Percentiles rank a stretch among this genome's conserved stretches.
Evolutionary conservation across 2,329 filamentous ascomycete species (phyloP).

Genomic region (Aspergillus sp.): DNA sequence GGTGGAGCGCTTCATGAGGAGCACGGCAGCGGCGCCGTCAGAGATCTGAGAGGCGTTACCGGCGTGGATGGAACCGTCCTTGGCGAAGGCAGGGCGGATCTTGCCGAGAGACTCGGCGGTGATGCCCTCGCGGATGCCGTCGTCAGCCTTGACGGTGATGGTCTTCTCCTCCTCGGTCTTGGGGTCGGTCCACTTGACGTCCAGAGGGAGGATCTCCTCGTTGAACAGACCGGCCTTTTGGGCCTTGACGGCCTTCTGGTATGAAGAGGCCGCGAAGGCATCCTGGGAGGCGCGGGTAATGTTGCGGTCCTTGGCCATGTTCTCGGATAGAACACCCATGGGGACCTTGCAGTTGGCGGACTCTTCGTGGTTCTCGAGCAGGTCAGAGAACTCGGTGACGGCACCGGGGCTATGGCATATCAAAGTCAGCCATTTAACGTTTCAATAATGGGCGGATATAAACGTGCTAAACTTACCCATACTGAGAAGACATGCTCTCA

Average conservation of each 20-base stretch:
- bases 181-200: slow-evolving; percentile 83
- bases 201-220: slow-evolving; percentile 84
- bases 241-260: slow-evolving; percentile 83
- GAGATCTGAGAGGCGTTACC: slow-evolving; percentile 96
- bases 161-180: slow-evolving; percentile 84
- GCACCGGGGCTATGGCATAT: slow-evolving; percentile 63
- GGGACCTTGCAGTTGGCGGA: slow-evolving; percentile 95
- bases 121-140: slow-evolving; percentile 81
- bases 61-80: slow-evolving; percentile 90
- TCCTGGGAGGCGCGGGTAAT: slow-evolving; percentile 76
- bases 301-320: slow-evolving; percentile 85
- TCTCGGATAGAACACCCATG: slow-evolving; percentile 90
- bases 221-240: slow-evolving; percentile 89
- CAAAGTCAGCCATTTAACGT: not conserved
- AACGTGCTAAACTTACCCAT: slow-evolving; percentile 62
- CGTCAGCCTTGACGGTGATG: slow-evolving; percentile 80
- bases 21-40: slow-evolving; percentile 90
- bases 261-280: slow-evolving; percentile 88
- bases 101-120: slow-evolving; percentile 86
- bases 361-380: slow-evolving; percentile 76
- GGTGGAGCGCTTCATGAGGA: slow-evolving; percentile 91
- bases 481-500: slow-evolving; percentile 93
- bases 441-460: not conserved
- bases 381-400: slow-evolving; percentile 88
- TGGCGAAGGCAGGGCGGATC: slow-evolving; percentile 85